A percentile compares a stretch with the other conserved stretches of the same genome.
Conservation (phyloP, 1,284 basidiomycete genomes). For the Irpex sp. region DNA sequence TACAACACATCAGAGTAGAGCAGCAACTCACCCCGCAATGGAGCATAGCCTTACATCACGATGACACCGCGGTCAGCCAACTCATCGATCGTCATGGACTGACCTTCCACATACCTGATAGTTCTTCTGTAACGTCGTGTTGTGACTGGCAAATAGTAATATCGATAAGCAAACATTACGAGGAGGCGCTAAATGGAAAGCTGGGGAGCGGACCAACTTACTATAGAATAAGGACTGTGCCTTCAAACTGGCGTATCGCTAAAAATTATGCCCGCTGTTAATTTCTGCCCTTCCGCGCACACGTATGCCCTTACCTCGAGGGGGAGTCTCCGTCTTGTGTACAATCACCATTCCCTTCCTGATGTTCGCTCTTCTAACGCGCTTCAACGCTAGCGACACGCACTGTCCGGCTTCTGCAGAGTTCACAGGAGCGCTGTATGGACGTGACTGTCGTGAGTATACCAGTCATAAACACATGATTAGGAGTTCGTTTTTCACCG, state of each 20-base stretch:
- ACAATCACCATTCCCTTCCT: constrained; percentile 95
- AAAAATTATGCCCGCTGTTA: constrained; percentile 4
- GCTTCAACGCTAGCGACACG: constrained; percentile 91
- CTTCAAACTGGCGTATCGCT: constrained; percentile 81
- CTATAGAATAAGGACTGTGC: constrained; percentile 83
- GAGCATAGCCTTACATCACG: constrained; percentile 63
- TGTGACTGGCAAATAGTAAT: constrained; percentile 54
- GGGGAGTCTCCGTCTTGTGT: constrained; percentile 71
- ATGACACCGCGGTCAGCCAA: not conserved
- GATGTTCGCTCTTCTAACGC: constrained; percentile 78
- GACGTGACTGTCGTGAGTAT: constrained; percentile 10
- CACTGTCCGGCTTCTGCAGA: constrained; percentile 93
- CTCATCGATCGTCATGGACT: not conserved
- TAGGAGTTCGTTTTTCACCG: constrained; percentile 40
- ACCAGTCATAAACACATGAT: no score
- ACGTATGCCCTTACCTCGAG: constrained; percentile 49
- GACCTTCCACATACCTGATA: constrained; percentile 61
- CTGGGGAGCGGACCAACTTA: constrained; percentile 31
- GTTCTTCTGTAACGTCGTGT: constrained; percentile 87
- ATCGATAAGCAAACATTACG: not conserved
- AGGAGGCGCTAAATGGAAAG: not conserved
- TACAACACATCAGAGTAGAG: not conserved
- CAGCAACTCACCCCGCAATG: constrained; percentile 68
- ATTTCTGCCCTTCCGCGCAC: constrained; percentile 4
- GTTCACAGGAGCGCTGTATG: constrained; percentile 70